phyloP scores from a whole-genome alignment of 1,284 basidiomycete genomes.

The Naganishia sp. region DNA sequence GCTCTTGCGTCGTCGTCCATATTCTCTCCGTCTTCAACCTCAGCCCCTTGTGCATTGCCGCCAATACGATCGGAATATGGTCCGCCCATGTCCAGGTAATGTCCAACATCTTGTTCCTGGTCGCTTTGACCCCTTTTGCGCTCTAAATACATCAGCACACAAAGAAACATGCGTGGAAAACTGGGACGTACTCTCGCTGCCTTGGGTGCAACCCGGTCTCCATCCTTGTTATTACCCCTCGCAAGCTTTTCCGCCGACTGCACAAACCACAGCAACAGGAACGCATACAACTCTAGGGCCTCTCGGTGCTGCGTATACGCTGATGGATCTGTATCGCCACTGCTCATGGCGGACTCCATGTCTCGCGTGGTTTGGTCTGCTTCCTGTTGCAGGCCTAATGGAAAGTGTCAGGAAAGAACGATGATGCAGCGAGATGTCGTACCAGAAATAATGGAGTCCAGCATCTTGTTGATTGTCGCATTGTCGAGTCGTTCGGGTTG shows the following conservation, averaged over 20 bases:
- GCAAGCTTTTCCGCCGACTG: conserved; percentile 63
- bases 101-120: conserved; percentile 52
- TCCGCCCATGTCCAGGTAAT: conserved; percentile 74
- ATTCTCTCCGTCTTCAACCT: conserved; percentile 74
- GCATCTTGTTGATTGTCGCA: conserved; percentile 18
- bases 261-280: conserved; percentile 83
- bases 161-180: neutral
- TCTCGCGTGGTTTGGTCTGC: conserved; percentile 65
- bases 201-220: conserved; percentile 12
- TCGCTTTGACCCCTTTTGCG: conserved; percentile 60
- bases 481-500: conserved; percentile 9
- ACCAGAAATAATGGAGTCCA: conserved; percentile 20
- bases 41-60: conserved; percentile 70
- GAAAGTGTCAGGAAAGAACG: conserved; percentile 58
- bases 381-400: conserved; percentile 72
- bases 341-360: conserved; percentile 55
- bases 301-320: conserved; percentile 74
- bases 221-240: conserved; percentile 58
- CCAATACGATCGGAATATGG: conserved; percentile 70
- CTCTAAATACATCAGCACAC: conserved; percentile 2
- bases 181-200: neutral
- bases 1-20: conserved; percentile 81
- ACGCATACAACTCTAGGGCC: conserved; percentile 83
- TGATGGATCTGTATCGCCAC: conserved; percentile 45
- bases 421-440: neutral